phyloP scores from a whole-genome alignment of 2,329 filamentous ascomycete genomes.

The Stachybotrys chartarum region DNA sequence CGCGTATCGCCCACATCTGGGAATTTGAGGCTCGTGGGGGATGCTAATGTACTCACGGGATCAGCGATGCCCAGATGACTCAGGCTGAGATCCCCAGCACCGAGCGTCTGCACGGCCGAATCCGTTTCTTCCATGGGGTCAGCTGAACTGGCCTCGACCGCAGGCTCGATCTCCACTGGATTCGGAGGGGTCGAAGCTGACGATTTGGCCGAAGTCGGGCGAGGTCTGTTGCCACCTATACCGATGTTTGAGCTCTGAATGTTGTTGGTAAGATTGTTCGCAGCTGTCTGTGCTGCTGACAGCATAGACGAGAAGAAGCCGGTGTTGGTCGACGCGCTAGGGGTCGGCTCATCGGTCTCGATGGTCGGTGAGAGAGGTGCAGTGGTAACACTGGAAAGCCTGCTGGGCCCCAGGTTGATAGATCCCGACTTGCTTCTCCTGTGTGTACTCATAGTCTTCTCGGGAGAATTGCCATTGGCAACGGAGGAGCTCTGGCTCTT shows the following conservation, averaged over 20 bases:
- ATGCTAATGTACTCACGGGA: constrained; percentile 43
- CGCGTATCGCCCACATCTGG: constrained; percentile 40
- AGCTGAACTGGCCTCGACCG: constrained; percentile 22
- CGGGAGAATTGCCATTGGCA: constrained; percentile 52
- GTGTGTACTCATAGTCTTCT: constrained; percentile 68
- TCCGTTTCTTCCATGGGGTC: constrained; percentile 51
- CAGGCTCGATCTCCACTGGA: constrained; percentile 35
- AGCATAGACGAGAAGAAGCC: constrained; percentile 94
- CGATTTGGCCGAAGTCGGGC: constrained; percentile 16
- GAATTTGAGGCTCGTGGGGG: constrained; percentile 49
- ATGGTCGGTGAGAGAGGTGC: constrained; percentile 69
- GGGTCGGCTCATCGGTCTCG: constrained; percentile 56
- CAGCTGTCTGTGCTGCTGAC: constrained; percentile 87
- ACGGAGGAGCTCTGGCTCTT: neutral
- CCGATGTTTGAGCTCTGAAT: constrained; percentile 59
- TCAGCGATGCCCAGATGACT: constrained; percentile 78
- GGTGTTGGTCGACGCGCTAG: constrained; percentile 37
- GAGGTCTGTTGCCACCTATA: constrained; percentile 36
- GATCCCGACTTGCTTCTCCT: constrained; percentile 47
- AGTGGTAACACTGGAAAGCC: constrained; percentile 70
- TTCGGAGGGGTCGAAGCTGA: constrained; percentile 12
- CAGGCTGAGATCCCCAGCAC: constrained; percentile 80
- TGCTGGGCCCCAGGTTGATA: constrained; percentile 63
- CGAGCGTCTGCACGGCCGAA: constrained; percentile 80
- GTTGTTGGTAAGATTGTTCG: constrained; percentile 65